Evolutionary conservation across 2,329 filamentous ascomycete genomes (phyloP).

Genomic region (Aspergillus sp.): DNA sequence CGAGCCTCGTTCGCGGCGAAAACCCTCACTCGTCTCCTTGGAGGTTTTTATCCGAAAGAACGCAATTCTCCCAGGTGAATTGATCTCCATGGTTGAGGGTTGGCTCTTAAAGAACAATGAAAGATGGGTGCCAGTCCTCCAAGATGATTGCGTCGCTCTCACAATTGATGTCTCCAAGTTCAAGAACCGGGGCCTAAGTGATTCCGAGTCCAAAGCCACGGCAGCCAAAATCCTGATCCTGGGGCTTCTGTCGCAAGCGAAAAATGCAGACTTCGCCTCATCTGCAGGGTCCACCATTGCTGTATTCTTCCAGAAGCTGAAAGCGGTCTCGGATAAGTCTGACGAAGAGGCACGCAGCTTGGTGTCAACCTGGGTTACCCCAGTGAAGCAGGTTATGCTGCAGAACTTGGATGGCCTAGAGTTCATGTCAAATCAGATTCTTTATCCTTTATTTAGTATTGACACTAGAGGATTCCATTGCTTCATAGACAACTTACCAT

Average conservation of each 20-base stretch:
- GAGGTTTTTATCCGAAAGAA: slow-evolving; percentile 33
- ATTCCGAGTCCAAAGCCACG: slow-evolving; percentile 7
- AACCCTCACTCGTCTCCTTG: slow-evolving; percentile 28
- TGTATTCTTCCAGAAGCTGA: slow-evolving; percentile 23
- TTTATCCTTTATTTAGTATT: slow-evolving; percentile 28
- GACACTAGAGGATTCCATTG: slow-evolving; percentile 25
- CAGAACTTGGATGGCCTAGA: slow-evolving; percentile 30
- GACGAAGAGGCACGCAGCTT: slow-evolving; percentile 8
- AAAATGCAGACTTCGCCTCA: slow-evolving; percentile 21
- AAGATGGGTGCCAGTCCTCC: slow-evolving; percentile 25
- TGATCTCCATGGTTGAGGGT: slow-evolving; percentile 20
- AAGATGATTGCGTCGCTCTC: slow-evolving; percentile 25
- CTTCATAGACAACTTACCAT: slow-evolving; percentile 54
- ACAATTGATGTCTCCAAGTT: slow-evolving; percentile 17
- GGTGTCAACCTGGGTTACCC: slow-evolving; percentile 28
- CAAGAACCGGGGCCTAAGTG: slow-evolving; percentile 9
- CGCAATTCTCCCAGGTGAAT: slow-evolving; percentile 22
- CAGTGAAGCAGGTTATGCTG: slow-evolving; percentile 29
- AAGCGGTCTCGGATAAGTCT: slow-evolving; percentile 3
- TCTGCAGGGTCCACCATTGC: slow-evolving; percentile 22
- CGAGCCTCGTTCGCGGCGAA: slow-evolving; percentile 32
- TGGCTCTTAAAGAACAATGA: slow-evolving; percentile 29
- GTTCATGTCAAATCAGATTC: slow-evolving; percentile 27
- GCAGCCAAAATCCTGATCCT: slow-evolving; percentile 26
- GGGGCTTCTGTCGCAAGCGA: slow-evolving; percentile 24